Percentiles rank a stretch among this genome's conserved stretches.
Evolutionary conservation across 2,329 filamentous ascomycete species (phyloP).

Genomic region (Apiospora malaysiana): DNA sequence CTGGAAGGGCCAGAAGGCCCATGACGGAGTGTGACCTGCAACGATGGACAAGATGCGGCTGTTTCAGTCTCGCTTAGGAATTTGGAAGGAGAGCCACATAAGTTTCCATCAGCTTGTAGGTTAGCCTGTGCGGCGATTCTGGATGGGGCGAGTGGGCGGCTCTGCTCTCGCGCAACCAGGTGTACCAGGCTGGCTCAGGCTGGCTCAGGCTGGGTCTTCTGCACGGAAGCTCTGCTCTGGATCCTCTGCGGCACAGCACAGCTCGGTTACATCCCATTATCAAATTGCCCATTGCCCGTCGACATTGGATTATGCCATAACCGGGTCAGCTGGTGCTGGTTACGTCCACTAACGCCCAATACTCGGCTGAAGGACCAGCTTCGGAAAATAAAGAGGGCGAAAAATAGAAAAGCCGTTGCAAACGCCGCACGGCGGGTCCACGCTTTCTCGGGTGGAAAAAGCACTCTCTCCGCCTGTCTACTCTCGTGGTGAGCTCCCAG

Average conservation of each 20-base stretch:
- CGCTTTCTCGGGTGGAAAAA: background rate
- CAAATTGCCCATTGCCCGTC: conserved; percentile 7
- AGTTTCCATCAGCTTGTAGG: conserved; percentile 4
- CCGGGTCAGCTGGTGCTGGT: background rate
- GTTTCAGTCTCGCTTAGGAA: conserved; percentile 8
- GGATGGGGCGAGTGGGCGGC: background rate
- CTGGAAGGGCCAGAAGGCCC: conserved; percentile 6
- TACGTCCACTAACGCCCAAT: background rate
- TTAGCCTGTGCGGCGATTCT: background rate
- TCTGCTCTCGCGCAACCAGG: too few relatives aligned
- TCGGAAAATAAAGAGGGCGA: too few relatives aligned
- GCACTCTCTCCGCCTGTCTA: background rate
- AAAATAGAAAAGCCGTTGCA: background rate
- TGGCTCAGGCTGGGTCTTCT: too few relatives aligned
- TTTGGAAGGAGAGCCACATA: background rate
- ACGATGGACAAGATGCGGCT: background rate
- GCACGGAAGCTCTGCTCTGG: background rate
- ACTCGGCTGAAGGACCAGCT: background rate
- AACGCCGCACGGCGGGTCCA: background rate
- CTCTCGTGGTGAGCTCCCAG: background rate
- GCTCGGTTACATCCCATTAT: conserved; percentile 10
- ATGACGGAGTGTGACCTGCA: conserved; percentile 5
- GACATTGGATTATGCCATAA: conserved; percentile 8
- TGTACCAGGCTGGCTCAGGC: too few relatives aligned
- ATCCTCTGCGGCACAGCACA: background rate